Evolutionary conservation across 305 asterid species (phyloP).

Genomic region (Caryopteris hybrid): DNA sequence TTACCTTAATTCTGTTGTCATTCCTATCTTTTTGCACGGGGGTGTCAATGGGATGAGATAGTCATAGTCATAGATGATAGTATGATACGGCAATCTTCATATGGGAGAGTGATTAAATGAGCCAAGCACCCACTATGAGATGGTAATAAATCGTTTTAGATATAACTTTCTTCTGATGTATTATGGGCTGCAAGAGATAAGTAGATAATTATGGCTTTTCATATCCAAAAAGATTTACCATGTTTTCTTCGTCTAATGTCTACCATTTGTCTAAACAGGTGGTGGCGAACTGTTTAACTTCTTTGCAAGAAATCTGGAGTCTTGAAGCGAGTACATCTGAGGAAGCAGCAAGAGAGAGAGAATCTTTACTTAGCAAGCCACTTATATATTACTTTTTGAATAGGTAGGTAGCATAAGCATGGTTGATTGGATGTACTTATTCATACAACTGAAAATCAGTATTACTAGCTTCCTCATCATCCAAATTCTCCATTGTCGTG

Average conservation of each 20-base stretch:
- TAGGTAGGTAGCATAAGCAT: constrained; percentile 37
- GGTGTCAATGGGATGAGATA: background rate
- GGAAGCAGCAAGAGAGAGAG: constrained; percentile 90
- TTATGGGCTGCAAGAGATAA: background rate
- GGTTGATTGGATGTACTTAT: constrained; percentile 3
- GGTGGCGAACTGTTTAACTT: constrained; percentile 85
- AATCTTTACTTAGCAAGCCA: constrained; percentile 79
- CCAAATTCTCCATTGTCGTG: background rate
- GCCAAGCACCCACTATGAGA: background rate
- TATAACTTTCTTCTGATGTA: constrained; percentile 8
- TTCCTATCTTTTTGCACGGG: background rate
- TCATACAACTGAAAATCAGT: constrained; percentile 3
- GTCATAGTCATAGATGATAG: no score
- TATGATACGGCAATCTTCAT: constrained; percentile 2
- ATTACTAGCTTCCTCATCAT: background rate
- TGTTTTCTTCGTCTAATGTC: constrained; percentile 4
- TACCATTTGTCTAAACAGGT: constrained; percentile 45
- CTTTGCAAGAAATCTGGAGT: constrained; percentile 97
- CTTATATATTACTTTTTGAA: constrained; percentile 82
- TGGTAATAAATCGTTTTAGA: background rate
- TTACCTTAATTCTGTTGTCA: constrained; percentile 8
- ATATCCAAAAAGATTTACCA: background rate
- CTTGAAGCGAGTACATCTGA: constrained; percentile 89
- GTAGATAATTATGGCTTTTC: background rate
- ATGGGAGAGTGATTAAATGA: background rate